Percentiles rank a stretch among this genome's conserved stretches.
Evolutionary conservation across 129 eudicot genomes (phyloP).

Genomic region (Scalesia atractyloides): DNA sequence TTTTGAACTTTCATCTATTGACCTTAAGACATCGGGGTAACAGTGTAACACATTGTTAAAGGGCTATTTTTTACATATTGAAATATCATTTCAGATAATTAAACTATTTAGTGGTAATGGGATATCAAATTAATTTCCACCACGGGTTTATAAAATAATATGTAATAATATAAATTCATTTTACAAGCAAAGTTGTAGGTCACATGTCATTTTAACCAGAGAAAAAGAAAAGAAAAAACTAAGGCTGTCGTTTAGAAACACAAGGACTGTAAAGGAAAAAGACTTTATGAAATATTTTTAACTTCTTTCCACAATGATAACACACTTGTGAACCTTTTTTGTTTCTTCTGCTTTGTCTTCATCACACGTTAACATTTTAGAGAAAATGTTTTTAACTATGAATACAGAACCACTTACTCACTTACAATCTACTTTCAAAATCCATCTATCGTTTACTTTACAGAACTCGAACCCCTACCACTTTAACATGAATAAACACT

Average conservation of each 20-base stretch:
- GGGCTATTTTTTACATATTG: too few species aligned
- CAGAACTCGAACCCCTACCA: too few species aligned
- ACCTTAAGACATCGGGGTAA: background rate
- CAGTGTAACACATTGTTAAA: too few species aligned
- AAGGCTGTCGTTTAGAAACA: constrained; percentile 15
- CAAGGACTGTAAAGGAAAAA: constrained; percentile 23
- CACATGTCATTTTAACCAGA: constrained; percentile 11
- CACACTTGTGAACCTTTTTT: constrained; percentile 34
- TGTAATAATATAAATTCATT: background rate
- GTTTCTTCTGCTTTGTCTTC: constrained; percentile 29
- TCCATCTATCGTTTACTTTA: too few species aligned
- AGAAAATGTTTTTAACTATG: too few species aligned
- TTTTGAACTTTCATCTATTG: background rate
- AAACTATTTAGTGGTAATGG: too few species aligned
- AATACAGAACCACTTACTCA: too few species aligned
- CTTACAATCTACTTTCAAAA: too few species aligned
- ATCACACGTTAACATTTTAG: background rate
- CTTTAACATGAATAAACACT: too few species aligned
- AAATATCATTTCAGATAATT: too few species aligned
- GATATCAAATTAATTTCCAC: too few species aligned
- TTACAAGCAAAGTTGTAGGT: background rate
- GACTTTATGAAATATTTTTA: constrained; percentile 26
- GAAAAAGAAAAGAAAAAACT: background rate
- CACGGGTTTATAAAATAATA: background rate
- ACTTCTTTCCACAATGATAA: constrained; percentile 30